Evolutionary conservation across 2,329 filamentous ascomycete genomes (phyloP).

Genomic region (Tolypocladium ovalisporum): DNA sequence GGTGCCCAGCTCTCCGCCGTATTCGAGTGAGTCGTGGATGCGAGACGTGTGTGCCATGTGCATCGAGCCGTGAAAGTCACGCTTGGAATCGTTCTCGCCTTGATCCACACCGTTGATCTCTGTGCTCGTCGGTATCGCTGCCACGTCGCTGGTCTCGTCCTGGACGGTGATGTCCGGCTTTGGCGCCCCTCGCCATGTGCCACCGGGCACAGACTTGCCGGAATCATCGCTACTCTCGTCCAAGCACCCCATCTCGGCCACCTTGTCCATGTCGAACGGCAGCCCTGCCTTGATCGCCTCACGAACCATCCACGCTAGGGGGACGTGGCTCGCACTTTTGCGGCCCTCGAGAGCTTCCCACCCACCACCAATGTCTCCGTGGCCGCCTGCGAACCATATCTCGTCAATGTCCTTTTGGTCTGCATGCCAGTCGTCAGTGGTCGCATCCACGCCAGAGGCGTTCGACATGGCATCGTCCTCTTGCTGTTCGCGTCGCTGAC

Average conservation of each 20-base stretch:
- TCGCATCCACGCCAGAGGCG: conserved; percentile 15
- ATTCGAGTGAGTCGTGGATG: conserved; percentile 63
- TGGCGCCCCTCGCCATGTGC: background rate
- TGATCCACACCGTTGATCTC: conserved; percentile 12
- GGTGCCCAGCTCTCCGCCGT: conserved; percentile 44
- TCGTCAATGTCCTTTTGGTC: conserved; percentile 65
- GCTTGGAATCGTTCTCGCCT: conserved; percentile 8
- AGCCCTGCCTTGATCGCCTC: conserved; percentile 53
- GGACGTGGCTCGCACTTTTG: conserved; percentile 57
- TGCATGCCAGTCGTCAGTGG: conserved; percentile 28
- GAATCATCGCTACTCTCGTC: conserved; percentile 5
- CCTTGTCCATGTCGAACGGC: conserved; percentile 56
- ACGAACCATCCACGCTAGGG: conserved; percentile 59
- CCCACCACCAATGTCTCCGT: conserved; percentile 70
- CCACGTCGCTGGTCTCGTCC: conserved; percentile 7
- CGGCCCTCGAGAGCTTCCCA: conserved; percentile 48
- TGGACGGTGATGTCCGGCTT: conserved; percentile 14
- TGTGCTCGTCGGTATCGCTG: conserved; percentile 8
- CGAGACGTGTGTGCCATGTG: conserved; percentile 40
- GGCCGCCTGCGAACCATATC: conserved; percentile 70
- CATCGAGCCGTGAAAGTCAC: conserved; percentile 46
- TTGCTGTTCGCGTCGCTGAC: conserved; percentile 13
- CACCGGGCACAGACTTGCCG: background rate
- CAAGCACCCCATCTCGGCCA: conserved; percentile 53
- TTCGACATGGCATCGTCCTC: conserved; percentile 18